phyloP scores from a whole-genome alignment of 495 filamentous ascomycete species.

The Aspergillus cristatus region DNA sequence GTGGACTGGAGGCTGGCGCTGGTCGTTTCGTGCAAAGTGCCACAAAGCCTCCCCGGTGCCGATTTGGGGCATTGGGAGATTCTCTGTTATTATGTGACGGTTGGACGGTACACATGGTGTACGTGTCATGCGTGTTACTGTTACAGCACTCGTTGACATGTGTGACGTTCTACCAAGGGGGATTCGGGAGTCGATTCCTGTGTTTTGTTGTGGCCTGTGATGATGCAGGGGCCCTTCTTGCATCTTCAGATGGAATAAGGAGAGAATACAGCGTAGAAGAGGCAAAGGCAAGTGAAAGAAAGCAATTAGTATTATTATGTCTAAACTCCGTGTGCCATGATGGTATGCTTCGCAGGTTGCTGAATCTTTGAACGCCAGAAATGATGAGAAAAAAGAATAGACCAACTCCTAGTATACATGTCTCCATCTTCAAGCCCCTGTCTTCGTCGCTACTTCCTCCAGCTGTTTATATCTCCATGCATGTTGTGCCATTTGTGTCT shows the following conservation, averaged over 20 bases:
- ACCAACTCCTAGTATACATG: background rate
- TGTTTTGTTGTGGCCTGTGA: too few relatives aligned
- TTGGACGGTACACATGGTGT: too few relatives aligned
- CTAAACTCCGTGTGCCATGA: background rate
- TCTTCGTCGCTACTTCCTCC: constrained; percentile 26
- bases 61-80: too few relatives aligned
- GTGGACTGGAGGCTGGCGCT: too few relatives aligned
- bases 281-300: background rate
- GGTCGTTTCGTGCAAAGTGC: too few relatives aligned
- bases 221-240: too few relatives aligned
- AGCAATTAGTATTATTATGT: background rate
- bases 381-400: constrained; percentile 16
- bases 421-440: constrained; percentile 1
- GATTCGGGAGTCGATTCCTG: background rate
- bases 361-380: constrained; percentile 21
- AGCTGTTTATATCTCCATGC: constrained; percentile 31
- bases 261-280: background rate
- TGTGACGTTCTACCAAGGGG: constrained; percentile 2
- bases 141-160: constrained; percentile 3
- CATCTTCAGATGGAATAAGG: too few relatives aligned
- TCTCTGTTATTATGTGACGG: too few relatives aligned
- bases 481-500: constrained; percentile 28
- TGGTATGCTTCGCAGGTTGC: background rate
- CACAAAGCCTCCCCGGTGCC: too few relatives aligned
- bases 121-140: constrained; percentile 1